Percentiles rank a stretch among this genome's conserved stretches.
Conservation (phyloP, 2,329 filamentous ascomycete species). For the Exophiala bonariae region DNA sequence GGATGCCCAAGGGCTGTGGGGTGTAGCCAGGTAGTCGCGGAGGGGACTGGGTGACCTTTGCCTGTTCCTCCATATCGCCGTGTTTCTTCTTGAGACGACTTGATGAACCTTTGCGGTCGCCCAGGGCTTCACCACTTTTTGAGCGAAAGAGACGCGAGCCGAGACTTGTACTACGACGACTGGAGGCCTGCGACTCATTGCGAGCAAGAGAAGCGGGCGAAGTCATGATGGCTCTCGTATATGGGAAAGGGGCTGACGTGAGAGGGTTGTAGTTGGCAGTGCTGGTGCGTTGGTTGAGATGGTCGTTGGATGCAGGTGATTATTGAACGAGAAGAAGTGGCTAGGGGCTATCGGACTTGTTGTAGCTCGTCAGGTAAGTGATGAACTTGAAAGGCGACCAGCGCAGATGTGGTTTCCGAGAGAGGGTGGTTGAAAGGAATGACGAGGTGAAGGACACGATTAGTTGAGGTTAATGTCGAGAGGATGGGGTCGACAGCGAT, state of each 20-base stretch:
- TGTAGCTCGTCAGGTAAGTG: too few relatives aligned
- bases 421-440: too few relatives aligned
- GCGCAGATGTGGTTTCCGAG: too few relatives aligned
- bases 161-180: conserved; percentile 24
- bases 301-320: too few relatives aligned
- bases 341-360: too few relatives aligned
- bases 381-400: too few relatives aligned
- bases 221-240: conserved; percentile 15
- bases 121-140: conserved; percentile 26
- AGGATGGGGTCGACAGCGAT: too few relatives aligned
- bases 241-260: neutral
- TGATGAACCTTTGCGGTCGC: conserved; percentile 24
- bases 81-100: conserved; percentile 26
- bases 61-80: conserved; percentile 20
- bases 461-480: too few relatives aligned
- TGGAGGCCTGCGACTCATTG: conserved; percentile 24
- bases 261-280: conserved; percentile 5
- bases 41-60: conserved; percentile 21
- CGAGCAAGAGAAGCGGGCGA: conserved; percentile 20
- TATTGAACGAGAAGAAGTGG: too few relatives aligned
- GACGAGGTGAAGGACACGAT: too few relatives aligned
- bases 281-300: conserved; percentile 15
- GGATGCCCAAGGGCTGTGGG: conserved; percentile 25
- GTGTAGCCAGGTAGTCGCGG: conserved; percentile 24
- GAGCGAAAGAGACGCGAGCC: conserved; percentile 27